Evolutionary conservation across 2,329 filamentous ascomycete species (phyloP).

Genomic region (Aspergillus latus): DNA sequence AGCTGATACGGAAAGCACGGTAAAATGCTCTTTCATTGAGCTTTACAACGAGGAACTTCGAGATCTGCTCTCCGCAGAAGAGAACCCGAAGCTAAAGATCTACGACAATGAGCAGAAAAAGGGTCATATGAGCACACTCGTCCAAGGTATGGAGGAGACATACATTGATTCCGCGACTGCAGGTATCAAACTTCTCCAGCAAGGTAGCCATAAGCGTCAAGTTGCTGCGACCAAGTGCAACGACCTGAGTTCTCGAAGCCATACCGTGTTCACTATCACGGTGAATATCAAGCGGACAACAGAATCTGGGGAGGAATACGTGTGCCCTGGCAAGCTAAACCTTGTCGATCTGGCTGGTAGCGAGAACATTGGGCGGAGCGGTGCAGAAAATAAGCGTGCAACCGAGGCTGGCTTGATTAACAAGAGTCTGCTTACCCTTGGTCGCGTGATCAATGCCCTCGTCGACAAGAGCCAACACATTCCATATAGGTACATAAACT

Average conservation of each 20-base stretch:
- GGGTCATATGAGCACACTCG: slow-evolving; percentile 79
- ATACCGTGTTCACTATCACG: slow-evolving; percentile 96
- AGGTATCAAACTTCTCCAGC: slow-evolving; percentile 83
- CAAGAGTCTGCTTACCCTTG: slow-evolving; percentile 91
- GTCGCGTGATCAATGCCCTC: slow-evolving; percentile 94
- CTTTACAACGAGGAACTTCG: slow-evolving; percentile 97
- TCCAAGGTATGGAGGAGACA: slow-evolving; percentile 97
- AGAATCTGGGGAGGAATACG: slow-evolving; percentile 83
- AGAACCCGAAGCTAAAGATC: slow-evolving; percentile 85
- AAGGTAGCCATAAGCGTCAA: slow-evolving; percentile 89
- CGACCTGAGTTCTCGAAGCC: slow-evolving; percentile 92
- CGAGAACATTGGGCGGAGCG: slow-evolving; percentile 95
- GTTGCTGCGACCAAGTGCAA: slow-evolving; percentile 99
- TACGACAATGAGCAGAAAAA: slow-evolving; percentile 78
- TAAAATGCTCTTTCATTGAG: slow-evolving; percentile 98
- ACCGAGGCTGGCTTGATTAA: slow-evolving; percentile 96
- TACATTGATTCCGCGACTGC: slow-evolving; percentile 82
- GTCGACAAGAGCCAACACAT: slow-evolving; percentile 90
- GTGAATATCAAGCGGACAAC: slow-evolving; percentile 80
- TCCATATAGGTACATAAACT: slow-evolving; percentile 57
- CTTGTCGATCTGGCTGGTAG: slow-evolving; percentile 95
- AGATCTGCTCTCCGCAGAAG: slow-evolving; percentile 80
- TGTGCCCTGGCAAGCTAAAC: slow-evolving; percentile 91
- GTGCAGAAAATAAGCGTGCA: slow-evolving; percentile 96
- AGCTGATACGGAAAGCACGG: slow-evolving; percentile 78